Evolutionary conservation across 192 early-diverging fungal genomes (phyloP).

Genomic region (Coemansia sp.): DNA sequence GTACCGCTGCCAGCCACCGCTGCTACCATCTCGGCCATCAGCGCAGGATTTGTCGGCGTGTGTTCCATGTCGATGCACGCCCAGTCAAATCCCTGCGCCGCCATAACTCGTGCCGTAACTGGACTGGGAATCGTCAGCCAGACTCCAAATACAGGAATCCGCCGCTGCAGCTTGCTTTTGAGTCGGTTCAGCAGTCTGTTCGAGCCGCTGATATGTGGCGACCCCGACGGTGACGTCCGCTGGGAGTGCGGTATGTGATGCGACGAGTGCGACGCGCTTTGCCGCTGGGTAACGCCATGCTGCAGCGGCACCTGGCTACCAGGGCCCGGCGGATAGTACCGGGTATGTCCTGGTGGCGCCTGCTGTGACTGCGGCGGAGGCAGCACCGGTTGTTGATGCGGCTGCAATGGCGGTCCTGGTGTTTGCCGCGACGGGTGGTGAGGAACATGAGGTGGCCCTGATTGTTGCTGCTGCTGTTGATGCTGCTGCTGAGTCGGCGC

Average conservation of each 20-base stretch:
- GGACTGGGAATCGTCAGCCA: constrained; percentile 54
- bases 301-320: constrained; percentile 9
- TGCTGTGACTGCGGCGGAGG: constrained; percentile 7
- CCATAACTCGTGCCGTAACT: constrained; percentile 45
- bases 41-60: constrained; percentile 38
- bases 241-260: constrained; percentile 8
- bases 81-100: constrained; percentile 53
- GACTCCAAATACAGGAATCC: constrained; percentile 44
- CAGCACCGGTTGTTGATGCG: constrained; percentile 12
- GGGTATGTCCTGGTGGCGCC: constrained; percentile 7
- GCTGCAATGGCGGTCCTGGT: constrained; percentile 8
- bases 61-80: constrained; percentile 58
- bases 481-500: constrained; percentile 2
- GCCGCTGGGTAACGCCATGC: constrained; percentile 15
- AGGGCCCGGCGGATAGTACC: constrained; percentile 30
- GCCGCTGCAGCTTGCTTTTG: constrained; percentile 31
- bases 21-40: constrained; percentile 56
- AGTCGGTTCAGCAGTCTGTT: constrained; percentile 28
- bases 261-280: constrained; percentile 7
- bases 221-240: constrained; percentile 20
- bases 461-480: constrained; percentile 1
- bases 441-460: constrained; percentile 6
- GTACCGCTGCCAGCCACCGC: constrained; percentile 53
- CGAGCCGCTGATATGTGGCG: constrained; percentile 9
- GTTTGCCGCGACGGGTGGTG: constrained; percentile 7